phyloP scores from a whole-genome alignment of 306 rosid genomes.

The Rosa chinensis region DNA sequence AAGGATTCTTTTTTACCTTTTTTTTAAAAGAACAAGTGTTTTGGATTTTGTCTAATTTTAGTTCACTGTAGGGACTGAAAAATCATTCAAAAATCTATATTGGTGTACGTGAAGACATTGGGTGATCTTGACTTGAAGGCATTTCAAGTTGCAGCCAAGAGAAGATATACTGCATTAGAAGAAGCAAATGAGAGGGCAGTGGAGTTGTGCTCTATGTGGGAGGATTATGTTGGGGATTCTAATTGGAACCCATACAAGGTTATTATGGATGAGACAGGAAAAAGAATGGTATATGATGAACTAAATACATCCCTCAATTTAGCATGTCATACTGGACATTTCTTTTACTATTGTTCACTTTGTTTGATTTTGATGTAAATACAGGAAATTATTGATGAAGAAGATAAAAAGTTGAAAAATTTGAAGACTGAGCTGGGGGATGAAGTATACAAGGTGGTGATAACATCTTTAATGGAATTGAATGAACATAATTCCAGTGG shows the following conservation, averaged over 20 bases:
- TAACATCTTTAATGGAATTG: background rate
- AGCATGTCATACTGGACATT: background rate
- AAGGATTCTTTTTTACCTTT: background rate
- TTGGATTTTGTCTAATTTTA: background rate
- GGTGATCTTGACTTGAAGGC: constrained; percentile 9
- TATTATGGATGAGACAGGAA: background rate
- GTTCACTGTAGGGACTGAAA: background rate
- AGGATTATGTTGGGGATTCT: background rate
- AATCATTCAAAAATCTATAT: background rate
- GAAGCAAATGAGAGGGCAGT: constrained; percentile 8
- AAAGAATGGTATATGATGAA: background rate
- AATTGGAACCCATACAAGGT: background rate
- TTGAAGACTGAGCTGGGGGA: background rate
- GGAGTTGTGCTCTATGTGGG: background rate
- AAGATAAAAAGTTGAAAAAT: background rate
- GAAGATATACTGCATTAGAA: background rate
- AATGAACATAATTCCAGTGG: background rate
- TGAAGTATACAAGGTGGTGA: background rate
- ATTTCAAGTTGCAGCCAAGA: constrained; percentile 5
- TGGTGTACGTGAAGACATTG: constrained; percentile 7
- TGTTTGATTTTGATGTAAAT: background rate
- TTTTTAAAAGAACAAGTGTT: background rate
- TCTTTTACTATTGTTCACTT: background rate
- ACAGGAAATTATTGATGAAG: background rate
- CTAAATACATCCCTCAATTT: background rate